phyloP scores from a whole-genome alignment of 495 filamentous ascomycete species.

The Articulospora tetracladia region DNA sequence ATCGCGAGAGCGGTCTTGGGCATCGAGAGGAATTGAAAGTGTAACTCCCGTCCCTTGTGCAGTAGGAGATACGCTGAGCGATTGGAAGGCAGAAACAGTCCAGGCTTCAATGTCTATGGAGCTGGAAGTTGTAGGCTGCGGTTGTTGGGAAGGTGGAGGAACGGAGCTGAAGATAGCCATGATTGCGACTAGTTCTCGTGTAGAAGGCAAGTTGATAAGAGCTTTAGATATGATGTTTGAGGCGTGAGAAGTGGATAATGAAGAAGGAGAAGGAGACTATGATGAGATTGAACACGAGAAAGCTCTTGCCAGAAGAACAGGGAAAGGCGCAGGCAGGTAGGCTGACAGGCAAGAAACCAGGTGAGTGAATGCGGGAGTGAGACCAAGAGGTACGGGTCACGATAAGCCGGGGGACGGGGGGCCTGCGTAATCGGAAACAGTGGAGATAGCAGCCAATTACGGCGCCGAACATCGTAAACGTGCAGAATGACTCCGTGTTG shows the following conservation, averaged over 20 bases:
- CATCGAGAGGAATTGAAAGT: constrained; percentile 45
- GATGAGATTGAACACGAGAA: background rate
- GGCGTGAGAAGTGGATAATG: background rate
- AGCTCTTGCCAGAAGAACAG: constrained; percentile 6
- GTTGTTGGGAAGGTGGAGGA: constrained; percentile 25
- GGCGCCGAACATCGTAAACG: background rate
- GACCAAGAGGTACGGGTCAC: background rate
- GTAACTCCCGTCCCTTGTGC: constrained; percentile 38
- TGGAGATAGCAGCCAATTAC: constrained; percentile 10
- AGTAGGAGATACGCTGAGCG: constrained; percentile 42
- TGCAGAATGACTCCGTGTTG: background rate
- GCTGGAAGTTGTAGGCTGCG: background rate
- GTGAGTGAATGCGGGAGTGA: background rate
- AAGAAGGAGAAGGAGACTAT: background rate
- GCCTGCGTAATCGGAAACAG: constrained; percentile 9
- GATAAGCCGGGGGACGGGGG: constrained; percentile 12
- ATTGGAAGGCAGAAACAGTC: constrained; percentile 44
- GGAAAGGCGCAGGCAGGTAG: no score
- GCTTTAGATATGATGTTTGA: background rate
- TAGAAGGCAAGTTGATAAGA: background rate
- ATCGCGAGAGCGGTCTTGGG: background rate
- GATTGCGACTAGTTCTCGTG: background rate
- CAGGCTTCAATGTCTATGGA: constrained; percentile 44
- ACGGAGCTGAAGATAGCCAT: constrained; percentile 27
- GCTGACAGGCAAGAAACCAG: no score